Base-by-base conservation (phyloP, 371 early-diverging fungal species). In the Mucor mucedo region DNA sequence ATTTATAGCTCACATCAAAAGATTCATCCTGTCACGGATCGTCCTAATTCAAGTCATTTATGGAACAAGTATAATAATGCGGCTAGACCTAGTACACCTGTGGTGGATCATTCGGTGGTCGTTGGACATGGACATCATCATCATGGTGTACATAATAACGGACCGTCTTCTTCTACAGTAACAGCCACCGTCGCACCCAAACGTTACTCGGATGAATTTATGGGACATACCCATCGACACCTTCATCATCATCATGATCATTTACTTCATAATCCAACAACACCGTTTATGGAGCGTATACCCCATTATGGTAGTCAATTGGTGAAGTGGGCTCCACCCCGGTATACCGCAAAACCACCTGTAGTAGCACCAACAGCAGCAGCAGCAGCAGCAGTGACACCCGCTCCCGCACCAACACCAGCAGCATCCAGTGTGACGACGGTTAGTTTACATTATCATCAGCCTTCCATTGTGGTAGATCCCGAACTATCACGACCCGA, bases 1-100 rank as follows among this genome's bases (percentile, higher is more conserved):
- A 70, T 70, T 7, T 70, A 70, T 47, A 70, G 70, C 4, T 70
- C 70, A n/a, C 70, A 66, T 40, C 60, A 70, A 52, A 70, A 70
- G 52, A 47, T 63, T 5, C 63, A 70, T 63, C 70, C 70, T 4
- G 56, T 66, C 1, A 44, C 66, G 10, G 66, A 70, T 41, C 32
- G 60, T 30, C 68, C 68, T 1, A 62, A 54, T n/a, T 56, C 65
- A 52, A 53, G 65, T 28, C 33, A 63, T 33, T 2, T 45, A 13
- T 48, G 55, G 61, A 66, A 61, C 30, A 60, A 60, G 47, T 67
- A 67, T 39, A 61, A 48, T 33, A 58, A 67, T 62, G 60, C 62
- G 13, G 60, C 66, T 2, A 56, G 66, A 29, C 57, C 60, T 9
- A 55, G 50, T 45, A 66, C 66, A 11, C 61, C 66, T 35, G 45